Evolutionary conservation across 306 rosid genomes (phyloP), one percentile per base, ranked within the genome.

Genomic region (Oemleria cerasiformis): DNA sequence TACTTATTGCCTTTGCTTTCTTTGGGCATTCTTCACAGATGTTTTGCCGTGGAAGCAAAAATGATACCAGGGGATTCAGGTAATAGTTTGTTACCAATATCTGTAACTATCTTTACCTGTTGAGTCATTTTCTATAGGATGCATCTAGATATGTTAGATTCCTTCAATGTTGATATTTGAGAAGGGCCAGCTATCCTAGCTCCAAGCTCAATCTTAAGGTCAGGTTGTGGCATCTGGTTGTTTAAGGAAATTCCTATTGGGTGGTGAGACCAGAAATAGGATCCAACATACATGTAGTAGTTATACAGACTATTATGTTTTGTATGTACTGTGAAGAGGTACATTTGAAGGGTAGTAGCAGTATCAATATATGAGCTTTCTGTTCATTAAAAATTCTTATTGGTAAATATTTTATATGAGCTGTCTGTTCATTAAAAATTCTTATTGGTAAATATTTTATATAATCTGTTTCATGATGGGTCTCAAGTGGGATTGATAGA

Each of bases 21-120:
- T 64, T 74, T 74, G 70, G 44, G 9, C 40, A 71, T 68, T 67
- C 63, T 77, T 78, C 83, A 65, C 84, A 94, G 98, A 86, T 94
- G 86, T 94, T 91, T 74, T 94, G 99, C 75, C 97, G 97, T 0
- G 97, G 99, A 70, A 91, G 97, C 88, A 94, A 67, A 84, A 87
- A 81, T 49, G 97, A 85, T 1, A 89, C 97, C 40, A 79, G 99
- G 84, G 99, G 99, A 39, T 94, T 91, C 80, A 89, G 98, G 98
- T 93, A 91, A 76, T 73, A 34, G 42, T 79, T 70, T 70, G 45
- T 78, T 67, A 11, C 21, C 62, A 67, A 20, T 55, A n/a, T 23
- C 56, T 23, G 21, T 14, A 21, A 42, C 14, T 7, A 36, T 50
- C 13, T 15, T 30, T 65, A 48, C 9, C 10, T 58, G 41, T 58